A percentile compares a stretch with the other conserved stretches of the same genome.
Evolutionary conservation across 2,329 filamentous ascomycete species (phyloP).

Genomic region (Penicillium sp.): DNA sequence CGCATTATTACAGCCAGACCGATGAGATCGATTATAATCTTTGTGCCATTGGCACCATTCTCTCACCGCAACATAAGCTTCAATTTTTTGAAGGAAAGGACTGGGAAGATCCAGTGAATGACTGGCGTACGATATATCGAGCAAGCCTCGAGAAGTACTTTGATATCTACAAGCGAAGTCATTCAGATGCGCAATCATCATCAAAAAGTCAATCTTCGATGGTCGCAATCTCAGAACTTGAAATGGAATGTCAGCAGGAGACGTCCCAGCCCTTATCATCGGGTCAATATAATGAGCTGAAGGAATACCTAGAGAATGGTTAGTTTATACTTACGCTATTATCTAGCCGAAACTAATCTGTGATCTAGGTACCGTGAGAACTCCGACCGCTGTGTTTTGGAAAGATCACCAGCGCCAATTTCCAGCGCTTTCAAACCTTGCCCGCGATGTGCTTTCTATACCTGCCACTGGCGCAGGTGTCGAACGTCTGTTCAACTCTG

Average conservation of each 20-base stretch:
- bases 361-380: background rate
- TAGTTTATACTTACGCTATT: background rate
- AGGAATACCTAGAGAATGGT: background rate
- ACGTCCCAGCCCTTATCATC: background rate
- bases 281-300: background rate
- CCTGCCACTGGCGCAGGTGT: background rate
- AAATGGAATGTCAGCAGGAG: background rate
- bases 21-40: slow-evolving; percentile 6
- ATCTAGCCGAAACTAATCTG: background rate
- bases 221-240: background rate
- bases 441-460: background rate
- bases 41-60: slow-evolving; percentile 14
- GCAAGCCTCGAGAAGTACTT: background rate
- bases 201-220: background rate
- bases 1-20: slow-evolving; percentile 6
- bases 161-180: background rate
- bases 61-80: slow-evolving; percentile 1
- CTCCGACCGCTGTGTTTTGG: background rate
- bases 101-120: slow-evolving; percentile 3
- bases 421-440: background rate
- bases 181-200: background rate
- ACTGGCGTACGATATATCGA: background rate
- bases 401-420: background rate
- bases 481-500: background rate
- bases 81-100: slow-evolving; percentile 1